Base-by-base conservation (phyloP, 805 yeast species). In the Clavispora carvajalis region DNA sequence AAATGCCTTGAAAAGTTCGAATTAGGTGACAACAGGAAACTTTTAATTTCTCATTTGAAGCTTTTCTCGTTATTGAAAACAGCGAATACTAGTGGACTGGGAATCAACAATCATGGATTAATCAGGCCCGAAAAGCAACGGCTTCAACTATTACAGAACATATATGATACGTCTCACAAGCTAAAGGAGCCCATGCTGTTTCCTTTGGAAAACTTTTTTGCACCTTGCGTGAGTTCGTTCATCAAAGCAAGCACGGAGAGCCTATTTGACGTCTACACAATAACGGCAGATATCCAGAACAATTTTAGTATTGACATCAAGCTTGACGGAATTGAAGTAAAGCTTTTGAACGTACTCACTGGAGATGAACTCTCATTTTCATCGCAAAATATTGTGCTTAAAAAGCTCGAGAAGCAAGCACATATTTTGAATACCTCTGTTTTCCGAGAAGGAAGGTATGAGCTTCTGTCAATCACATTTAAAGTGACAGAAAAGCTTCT, bases 1-100 rank as follows among this genome's bases (percentile, higher is more conserved):
- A 78, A 79, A 29, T 87, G 95, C 51, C 67, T 89, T 26, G 77
- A 76, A 45, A 63, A 73, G 49, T 40, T 53, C 5, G 46, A 52
- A 10, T 53, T 60, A 2, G 40, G 48, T 6, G 54, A 60, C 25
- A 53, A 53, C 23, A 44, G 43, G 2, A 52, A 63, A n/a, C 47
- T 74, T 7, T 43, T 72, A 9, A 52, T 51, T 2, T 64, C 77
- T 0, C 71, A 71, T 42, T 51, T 76, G 7, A 71, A 63, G 26
- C 45, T 72, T 2, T 57, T 72, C 13, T 55, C 74, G 0, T 57
- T 63, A 13, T 52, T 67, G 39, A 54, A 47, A 44, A 31, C 48
- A 12, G 24, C 33, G 2, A 40, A 46, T 33, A 40, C 38, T 18
- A 24, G 40, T 15, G 34, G 42, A 11, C 37, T 49, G 6, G 66